A percentile compares a stretch with the other conserved stretches of the same genome.
Conservation (phyloP, 257 asterid species). For the Solanum rostratum region DNA sequence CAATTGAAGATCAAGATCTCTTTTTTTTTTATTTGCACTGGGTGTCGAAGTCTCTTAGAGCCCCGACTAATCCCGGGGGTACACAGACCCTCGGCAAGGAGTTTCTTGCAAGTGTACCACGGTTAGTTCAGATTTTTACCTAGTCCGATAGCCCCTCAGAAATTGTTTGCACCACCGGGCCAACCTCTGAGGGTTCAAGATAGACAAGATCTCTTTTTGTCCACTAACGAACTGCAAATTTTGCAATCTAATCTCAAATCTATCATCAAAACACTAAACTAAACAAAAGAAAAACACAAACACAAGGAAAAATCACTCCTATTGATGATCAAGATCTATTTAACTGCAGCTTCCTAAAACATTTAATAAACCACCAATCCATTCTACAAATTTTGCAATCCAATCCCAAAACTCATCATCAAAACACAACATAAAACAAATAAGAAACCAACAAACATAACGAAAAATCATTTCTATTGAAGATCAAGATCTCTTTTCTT, state of each 20-base stretch:
- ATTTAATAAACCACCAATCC: neutral
- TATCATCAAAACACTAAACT: neutral
- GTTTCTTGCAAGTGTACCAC: no score
- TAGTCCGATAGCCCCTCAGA: no score
- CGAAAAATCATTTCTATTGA: neutral
- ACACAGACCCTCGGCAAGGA: no score
- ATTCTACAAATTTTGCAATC: neutral
- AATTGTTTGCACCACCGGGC: no score
- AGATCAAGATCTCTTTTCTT: constrained; percentile 28
- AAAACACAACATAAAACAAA: neutral
- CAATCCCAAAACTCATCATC: neutral
- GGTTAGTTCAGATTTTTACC: no score
- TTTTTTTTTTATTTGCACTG: no score
- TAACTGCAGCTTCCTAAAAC: no score
- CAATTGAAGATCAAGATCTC: constrained; percentile 26
- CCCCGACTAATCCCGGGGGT: no score
- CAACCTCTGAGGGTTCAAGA: no score
- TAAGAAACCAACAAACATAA: neutral
- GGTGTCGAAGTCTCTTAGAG: no score
- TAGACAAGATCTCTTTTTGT: constrained; percentile 22
- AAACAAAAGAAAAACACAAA: neutral
- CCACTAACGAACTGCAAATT: neutral
- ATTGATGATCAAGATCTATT: constrained; percentile 26
- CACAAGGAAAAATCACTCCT: neutral
- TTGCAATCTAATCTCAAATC: neutral